Evolutionary conservation across 164 flowering plant species (phyloP).

Genomic region (Tetrastigma voinierianum): DNA sequence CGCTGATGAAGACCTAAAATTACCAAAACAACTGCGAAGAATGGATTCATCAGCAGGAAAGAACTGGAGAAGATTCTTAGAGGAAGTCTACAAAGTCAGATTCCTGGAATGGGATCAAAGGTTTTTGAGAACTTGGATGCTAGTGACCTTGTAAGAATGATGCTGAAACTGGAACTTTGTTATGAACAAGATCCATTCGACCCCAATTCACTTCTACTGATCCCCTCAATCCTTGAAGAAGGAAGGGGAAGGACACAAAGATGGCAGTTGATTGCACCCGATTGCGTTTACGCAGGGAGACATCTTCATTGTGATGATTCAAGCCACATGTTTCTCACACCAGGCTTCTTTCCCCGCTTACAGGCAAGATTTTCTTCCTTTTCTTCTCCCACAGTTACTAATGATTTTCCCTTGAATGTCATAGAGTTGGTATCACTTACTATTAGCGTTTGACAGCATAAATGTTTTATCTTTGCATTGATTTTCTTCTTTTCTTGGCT

Average conservation of each 20-base stretch:
- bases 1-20: too few species aligned
- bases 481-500: background rate
- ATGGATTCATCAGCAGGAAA: conserved; percentile 69
- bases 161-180: conserved; percentile 84
- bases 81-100: conserved; percentile 64
- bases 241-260: conserved; percentile 67
- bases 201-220: conserved; percentile 62
- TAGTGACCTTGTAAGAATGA: conserved; percentile 78
- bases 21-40: conserved; percentile 42
- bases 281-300: conserved; percentile 66
- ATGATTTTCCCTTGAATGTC: too few species aligned
- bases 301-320: conserved; percentile 93
- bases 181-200: conserved; percentile 76
- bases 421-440: background rate
- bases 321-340: conserved; percentile 79
- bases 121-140: conserved; percentile 72
- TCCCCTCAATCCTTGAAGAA: conserved; percentile 81
- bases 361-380: conserved; percentile 50
- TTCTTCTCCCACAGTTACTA: too few species aligned
- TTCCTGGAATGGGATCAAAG: conserved; percentile 72
- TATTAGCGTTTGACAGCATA: background rate
- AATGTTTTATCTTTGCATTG: too few species aligned
- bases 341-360: conserved; percentile 86
- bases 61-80: conserved; percentile 75
- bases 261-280: conserved; percentile 58